These are phyloP conservation scores for Populus tremula DNA, from an alignment of 345 rosid genomes.

Conservation along the genomic window DNA sequence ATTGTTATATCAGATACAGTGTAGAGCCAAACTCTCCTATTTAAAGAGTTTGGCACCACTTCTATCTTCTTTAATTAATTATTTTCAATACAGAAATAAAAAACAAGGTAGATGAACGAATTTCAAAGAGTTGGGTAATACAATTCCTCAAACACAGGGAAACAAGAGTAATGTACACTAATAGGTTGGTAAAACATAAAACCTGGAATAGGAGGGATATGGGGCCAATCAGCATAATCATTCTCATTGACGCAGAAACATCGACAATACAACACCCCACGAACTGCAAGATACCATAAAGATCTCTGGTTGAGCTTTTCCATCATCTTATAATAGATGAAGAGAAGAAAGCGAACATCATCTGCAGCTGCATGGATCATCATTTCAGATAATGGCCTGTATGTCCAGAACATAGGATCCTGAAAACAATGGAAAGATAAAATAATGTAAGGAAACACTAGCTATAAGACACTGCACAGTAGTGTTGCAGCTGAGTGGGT, in stretches of 20 bases:
- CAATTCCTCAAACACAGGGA: not conserved
- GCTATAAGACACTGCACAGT: not conserved
- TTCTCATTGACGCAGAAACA: slow-evolving; percentile 82
- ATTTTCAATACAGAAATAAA: not conserved
- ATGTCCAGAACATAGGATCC: slow-evolving; percentile 89
- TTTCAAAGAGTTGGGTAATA: not conserved
- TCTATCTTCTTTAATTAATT: not conserved
- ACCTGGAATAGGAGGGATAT: slow-evolving; percentile 78
- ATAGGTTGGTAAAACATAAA: slow-evolving; percentile 1
- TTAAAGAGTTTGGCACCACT: not conserved
- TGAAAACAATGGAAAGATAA: slow-evolving; percentile 27
- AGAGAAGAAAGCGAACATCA: slow-evolving; percentile 89
- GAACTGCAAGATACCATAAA: slow-evolving; percentile 76
- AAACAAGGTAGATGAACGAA: not conserved
- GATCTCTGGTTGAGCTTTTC: slow-evolving; percentile 65
- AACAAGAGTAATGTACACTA: not conserved
- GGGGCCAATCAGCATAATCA: slow-evolving; percentile 73
- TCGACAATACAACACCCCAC: slow-evolving; percentile 73
- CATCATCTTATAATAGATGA: slow-evolving; percentile 77
- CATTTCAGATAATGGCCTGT: slow-evolving; percentile 77
- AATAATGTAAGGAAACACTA: slow-evolving; percentile 9
- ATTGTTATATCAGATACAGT: not conserved
- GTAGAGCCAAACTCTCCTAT: not conserved
- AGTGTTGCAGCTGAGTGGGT: not conserved
- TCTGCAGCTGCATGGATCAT: slow-evolving; percentile 95